Evolutionary conservation across 108 stramenopile species (phyloP).

Genomic region (Skeletonema costatum): DNA sequence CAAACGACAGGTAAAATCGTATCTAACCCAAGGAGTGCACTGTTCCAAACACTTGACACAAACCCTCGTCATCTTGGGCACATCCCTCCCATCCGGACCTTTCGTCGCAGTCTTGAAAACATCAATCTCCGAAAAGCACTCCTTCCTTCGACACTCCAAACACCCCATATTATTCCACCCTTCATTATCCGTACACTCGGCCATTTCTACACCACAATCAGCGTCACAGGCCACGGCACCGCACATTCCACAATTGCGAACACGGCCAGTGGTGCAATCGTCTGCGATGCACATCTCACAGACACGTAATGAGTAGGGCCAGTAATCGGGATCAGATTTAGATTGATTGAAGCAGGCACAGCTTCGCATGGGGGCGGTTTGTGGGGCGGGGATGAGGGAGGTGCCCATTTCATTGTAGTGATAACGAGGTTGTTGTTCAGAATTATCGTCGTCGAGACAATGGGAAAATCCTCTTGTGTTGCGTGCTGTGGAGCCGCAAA

Average conservation of each 20-base stretch:
- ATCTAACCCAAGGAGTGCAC: slow-evolving; percentile 32
- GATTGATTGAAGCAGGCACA: slow-evolving; percentile 19
- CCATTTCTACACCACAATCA: slow-evolving; percentile 4
- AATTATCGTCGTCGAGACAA: not conserved
- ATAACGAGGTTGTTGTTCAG: not conserved
- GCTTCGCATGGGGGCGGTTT: slow-evolving; percentile 20
- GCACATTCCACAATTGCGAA: slow-evolving; percentile 15
- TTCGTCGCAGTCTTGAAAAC: slow-evolving; percentile 4
- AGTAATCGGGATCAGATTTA: slow-evolving; percentile 2
- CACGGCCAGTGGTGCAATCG: slow-evolving; percentile 16
- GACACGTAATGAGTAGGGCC: slow-evolving; percentile 31
- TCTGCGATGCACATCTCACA: slow-evolving; percentile 40
- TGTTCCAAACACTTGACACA: slow-evolving; percentile 30
- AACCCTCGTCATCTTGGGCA: slow-evolving; percentile 19
- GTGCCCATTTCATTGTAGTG: not conserved
- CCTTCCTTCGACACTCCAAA: slow-evolving; percentile 31
- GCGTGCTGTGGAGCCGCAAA: slow-evolving; percentile 27
- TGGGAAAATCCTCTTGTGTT: not conserved
- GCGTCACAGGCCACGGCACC: slow-evolving; percentile 22
- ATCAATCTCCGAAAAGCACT: slow-evolving; percentile 24
- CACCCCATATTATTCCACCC: slow-evolving; percentile 20
- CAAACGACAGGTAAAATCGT: slow-evolving; percentile 34
- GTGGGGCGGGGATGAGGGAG: not conserved
- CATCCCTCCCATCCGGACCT: not conserved
- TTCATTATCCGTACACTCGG: slow-evolving; percentile 15